Evolutionary conservation across 1,284 basidiomycete species (phyloP), one percentile per base, ranked within the genome.

Genomic region (Microbotryum violaceum): DNA sequence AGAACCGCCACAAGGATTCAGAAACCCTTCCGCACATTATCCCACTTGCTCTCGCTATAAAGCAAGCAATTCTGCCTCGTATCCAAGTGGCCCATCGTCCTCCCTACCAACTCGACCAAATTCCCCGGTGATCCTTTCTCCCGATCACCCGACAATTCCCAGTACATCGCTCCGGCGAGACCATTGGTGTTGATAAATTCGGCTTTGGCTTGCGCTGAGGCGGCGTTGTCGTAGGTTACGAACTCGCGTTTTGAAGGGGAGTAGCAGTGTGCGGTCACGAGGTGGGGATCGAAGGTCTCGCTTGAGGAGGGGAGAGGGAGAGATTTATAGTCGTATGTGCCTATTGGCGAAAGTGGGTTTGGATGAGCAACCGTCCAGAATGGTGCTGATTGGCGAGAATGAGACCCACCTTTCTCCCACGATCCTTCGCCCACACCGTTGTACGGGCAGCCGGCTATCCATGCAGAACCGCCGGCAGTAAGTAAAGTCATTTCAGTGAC

Each of bases 181-280:
- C 48, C 57, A 49, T 70, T 66, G 12, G 57, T 44, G 47, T 78
- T 77, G 68, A 91, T 83, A 71, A 91, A 94, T 61, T 86, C 78
- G 3, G 85, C 83, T 77, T 97, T 97, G 67, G 82, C 75, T 33
- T 76, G 77, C 48, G 84, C 84, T 66, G 91, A 85, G 65, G 83
- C 77, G 3, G 86, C 86, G 0, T 84, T 85, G 72, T 97, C 91
- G 76, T 92, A 94, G 6, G 85, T 85, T 54, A 93, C 84, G 58
- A 79, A 74, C 44, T 78, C 75, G n/a, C 74, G 63, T 53, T 74
- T 73, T 16, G 37, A 83, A 75, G 83, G 75, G 73, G 91, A 84
- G 74, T 89, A 90, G 21, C 85, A 87, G 75, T 86, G 92, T 60
- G 84, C 84, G 1, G 87, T 81, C n/a, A 89, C 83, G 65, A 87